A percentile compares a stretch with the other conserved stretches of the same genome.
Conservation (phyloP, 805 yeast species). For the Starmera dryadoides region DNA sequence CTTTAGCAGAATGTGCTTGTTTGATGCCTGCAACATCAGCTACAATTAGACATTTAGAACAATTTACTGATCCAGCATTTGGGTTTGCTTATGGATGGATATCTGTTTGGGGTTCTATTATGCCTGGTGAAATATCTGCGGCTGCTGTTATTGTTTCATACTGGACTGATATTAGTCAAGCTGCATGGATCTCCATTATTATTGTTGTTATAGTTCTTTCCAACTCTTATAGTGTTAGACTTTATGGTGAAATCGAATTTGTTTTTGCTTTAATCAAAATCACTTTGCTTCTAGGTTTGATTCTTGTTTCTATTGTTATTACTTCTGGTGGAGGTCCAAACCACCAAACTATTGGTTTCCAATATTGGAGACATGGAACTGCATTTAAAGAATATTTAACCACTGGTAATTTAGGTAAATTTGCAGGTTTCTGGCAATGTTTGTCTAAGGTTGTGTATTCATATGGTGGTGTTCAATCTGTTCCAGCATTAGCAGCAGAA, state of each 20-base stretch:
- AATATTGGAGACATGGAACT: conserved; percentile 22
- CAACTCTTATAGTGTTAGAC: conserved; percentile 28
- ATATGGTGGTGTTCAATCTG: conserved; percentile 35
- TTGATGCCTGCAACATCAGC: conserved; percentile 32
- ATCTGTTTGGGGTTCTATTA: conserved; percentile 31
- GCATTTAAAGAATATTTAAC: conserved; percentile 9
- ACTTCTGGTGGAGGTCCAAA: conserved; percentile 35
- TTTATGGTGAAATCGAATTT: conserved; percentile 46
- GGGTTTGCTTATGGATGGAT: conserved; percentile 41
- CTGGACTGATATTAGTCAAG: conserved; percentile 37
- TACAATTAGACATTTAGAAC: conserved; percentile 27
- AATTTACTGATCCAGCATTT: conserved; percentile 33
- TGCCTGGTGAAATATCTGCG: conserved; percentile 39
- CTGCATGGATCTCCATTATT: conserved; percentile 35
- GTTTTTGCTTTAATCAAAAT: conserved; percentile 35
- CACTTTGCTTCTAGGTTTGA: conserved; percentile 35
- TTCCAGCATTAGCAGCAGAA: conserved; percentile 37
- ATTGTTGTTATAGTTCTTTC: conserved; percentile 26
- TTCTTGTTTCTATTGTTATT: conserved; percentile 39
- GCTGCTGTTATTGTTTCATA: conserved; percentile 36
- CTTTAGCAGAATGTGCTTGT: conserved; percentile 29
- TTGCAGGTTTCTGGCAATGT: conserved; percentile 24
- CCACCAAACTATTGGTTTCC: conserved; percentile 27
- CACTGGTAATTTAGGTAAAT: conserved; percentile 17
- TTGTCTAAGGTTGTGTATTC: conserved; percentile 33